Evolutionary conservation across 352 stramenopile genomes (phyloP), one percentile per base, ranked within the genome.

Genomic region (Pythium angustatum): DNA sequence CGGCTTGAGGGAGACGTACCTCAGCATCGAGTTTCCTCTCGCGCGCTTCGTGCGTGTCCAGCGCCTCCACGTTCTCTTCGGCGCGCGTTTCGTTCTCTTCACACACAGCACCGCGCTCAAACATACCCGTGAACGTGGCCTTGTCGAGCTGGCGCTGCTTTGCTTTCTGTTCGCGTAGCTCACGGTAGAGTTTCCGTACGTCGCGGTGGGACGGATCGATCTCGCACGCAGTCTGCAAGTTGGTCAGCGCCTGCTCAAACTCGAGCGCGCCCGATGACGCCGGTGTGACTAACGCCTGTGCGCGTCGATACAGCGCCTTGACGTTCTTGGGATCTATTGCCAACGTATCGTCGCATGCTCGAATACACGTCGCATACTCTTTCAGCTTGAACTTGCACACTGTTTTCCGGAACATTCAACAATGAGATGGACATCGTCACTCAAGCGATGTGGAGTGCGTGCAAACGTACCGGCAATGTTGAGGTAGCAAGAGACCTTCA

Each of bases 81-180:
- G 60, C 44, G 14, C 50, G 30, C 0, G 54, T 59, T 4, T 70
- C 31, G 11, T 71, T 58, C n/a, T 78, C 69, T 21, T 78, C 70
- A 44, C 90, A 91, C 5, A 95, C 72, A 26, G 79, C 56, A 0
- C 87, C 87, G 52, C 85, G 80, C 26, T 88, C 65, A 40, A 94
- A 95, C 87, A 95, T 93, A 17, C 85, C 87, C 12, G 71, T 91
- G 65, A 95, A 95, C 5, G 86, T 95, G 11, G 79, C 70, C 52
- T 81, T 81, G 49, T 95, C 87, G 19, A 91, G 62, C 34, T 82
- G 58, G 19, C 75, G 80, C 61, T 95, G 87, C 26, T 81, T 82
- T 1, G 68, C 66, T 17, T 83, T 71, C 50, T 92, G 83, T 28
- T 91, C 80, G 47, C 85, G 82, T 2, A 94, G 62, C 49, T 89